Conservation (phyloP, 768 basidiomycete species). For the Termitomyces sp. region DNA sequence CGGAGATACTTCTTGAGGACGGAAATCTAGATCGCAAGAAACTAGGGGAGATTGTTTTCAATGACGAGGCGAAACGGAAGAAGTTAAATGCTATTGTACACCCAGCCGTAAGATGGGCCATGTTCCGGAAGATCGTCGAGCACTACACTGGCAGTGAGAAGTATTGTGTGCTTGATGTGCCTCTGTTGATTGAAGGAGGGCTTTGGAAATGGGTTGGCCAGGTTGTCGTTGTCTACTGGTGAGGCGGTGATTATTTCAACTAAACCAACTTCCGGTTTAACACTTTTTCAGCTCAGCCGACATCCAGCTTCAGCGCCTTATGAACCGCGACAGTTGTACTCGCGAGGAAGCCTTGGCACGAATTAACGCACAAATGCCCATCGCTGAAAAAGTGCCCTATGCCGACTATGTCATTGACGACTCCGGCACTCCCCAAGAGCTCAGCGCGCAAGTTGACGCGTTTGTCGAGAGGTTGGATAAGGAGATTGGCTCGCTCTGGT, state of each 20-base stretch:
- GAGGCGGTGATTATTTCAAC: slow-evolving; percentile 12
- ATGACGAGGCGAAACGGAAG: slow-evolving; percentile 62
- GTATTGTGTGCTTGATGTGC: slow-evolving; percentile 84
- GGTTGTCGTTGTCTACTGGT: slow-evolving; percentile 93
- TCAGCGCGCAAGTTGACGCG: slow-evolving; percentile 47
- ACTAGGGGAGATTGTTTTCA: slow-evolving; percentile 82
- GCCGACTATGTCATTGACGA: slow-evolving; percentile 90
- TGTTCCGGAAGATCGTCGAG: slow-evolving; percentile 60
- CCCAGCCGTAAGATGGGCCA: slow-evolving; percentile 80
- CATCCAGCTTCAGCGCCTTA: slow-evolving; percentile 79
- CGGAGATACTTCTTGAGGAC: slow-evolving; percentile 54
- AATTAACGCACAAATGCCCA: slow-evolving; percentile 75
- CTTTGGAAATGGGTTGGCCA: slow-evolving; percentile 79
- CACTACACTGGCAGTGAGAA: slow-evolving; percentile 76
- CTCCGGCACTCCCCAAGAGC: slow-evolving; percentile 65
- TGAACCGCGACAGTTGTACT: slow-evolving; percentile 64
- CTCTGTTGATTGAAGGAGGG: slow-evolving; percentile 84
- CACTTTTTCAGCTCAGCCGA: slow-evolving; percentile 30
- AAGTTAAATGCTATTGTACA: slow-evolving; percentile 84
- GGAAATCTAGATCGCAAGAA: slow-evolving; percentile 78
- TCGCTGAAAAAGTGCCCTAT: slow-evolving; percentile 72
- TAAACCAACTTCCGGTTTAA: background rate
- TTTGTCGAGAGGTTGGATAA: slow-evolving; percentile 39
- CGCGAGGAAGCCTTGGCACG: slow-evolving; percentile 66
- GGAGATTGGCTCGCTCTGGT: slow-evolving; percentile 52